These are phyloP conservation scores for Malus hybrid DNA, from an alignment of 331 rosid genomes.

Conservation along the genomic window DNA sequence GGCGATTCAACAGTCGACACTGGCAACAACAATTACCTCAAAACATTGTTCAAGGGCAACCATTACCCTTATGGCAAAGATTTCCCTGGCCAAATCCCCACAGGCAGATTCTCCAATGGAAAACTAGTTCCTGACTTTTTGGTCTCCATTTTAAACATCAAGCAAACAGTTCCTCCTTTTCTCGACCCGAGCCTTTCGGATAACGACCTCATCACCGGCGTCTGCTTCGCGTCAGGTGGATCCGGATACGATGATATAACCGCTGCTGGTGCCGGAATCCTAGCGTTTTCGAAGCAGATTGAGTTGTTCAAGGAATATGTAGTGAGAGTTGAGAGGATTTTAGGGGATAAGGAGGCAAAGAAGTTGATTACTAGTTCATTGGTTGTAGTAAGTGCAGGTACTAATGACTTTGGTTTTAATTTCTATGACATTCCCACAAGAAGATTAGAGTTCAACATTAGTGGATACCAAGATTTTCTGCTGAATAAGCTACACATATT, in stretches of 20 bases:
- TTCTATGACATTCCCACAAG: slow-evolving; percentile 46
- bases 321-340: slow-evolving; percentile 22
- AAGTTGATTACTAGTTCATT: slow-evolving; percentile 25
- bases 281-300: slow-evolving; percentile 40
- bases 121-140: slow-evolving; percentile 43
- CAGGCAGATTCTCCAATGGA: slow-evolving; percentile 58
- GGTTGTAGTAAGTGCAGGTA: slow-evolving; percentile 42
- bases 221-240: slow-evolving; percentile 76
- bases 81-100: slow-evolving; percentile 36
- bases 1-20: slow-evolving; percentile 56
- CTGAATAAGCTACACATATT: slow-evolving; percentile 28
- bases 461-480: slow-evolving; percentile 50
- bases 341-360: slow-evolving; percentile 32
- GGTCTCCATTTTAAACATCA: slow-evolving; percentile 33
- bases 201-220: slow-evolving; percentile 57
- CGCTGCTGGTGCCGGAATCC: slow-evolving; percentile 9
- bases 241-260: slow-evolving; percentile 63
- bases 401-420: slow-evolving; percentile 50
- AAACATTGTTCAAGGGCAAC: slow-evolving; percentile 25
- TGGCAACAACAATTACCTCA: slow-evolving; percentile 47
- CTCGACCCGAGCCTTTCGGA: slow-evolving; percentile 47
- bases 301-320: slow-evolving; percentile 38
- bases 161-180: slow-evolving; percentile 63
- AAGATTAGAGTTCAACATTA: slow-evolving; percentile 27
- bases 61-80: slow-evolving; percentile 50